These are phyloP conservation scores for Pleurotus tuoliensis DNA, from an alignment of 768 basidiomycete genomes.

Conservation along the genomic window DNA sequence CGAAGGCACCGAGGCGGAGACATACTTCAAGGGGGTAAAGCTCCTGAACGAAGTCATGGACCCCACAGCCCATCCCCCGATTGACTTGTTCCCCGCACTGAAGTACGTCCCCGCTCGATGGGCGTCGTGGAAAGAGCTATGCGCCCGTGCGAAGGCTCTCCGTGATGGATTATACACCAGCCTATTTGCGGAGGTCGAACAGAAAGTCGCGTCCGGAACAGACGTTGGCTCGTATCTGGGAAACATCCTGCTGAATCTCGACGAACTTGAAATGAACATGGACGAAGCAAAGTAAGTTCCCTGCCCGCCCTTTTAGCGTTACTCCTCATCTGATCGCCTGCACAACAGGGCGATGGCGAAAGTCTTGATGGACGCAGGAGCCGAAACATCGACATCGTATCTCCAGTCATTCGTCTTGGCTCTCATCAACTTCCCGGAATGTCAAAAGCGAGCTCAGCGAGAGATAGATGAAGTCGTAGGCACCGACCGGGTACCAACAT, in stretches of 20 bases:
- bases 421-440: constrained; percentile 33
- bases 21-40: constrained; percentile 5
- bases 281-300: constrained; percentile 10
- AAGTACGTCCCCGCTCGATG: constrained; percentile 16
- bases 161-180: constrained; percentile 7
- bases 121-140: constrained; percentile 15
- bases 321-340: background rate
- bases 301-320: background rate
- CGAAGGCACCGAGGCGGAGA: constrained; percentile 1
- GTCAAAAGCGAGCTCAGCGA: constrained; percentile 31
- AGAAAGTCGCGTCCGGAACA: constrained; percentile 14
- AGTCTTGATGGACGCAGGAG: background rate
- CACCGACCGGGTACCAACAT: constrained; percentile 29
- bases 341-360: background rate
- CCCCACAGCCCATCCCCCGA: constrained; percentile 11
- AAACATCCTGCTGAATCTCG: constrained; percentile 10
- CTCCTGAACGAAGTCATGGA: constrained; percentile 6
- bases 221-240: constrained; percentile 22
- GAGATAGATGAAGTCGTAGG: constrained; percentile 39
- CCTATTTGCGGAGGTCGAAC: constrained; percentile 4
- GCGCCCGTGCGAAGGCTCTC: background rate
- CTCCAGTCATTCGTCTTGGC: constrained; percentile 32
- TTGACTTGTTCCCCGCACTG: constrained; percentile 13
- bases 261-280: constrained; percentile 9
- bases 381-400: background rate